Base-by-base conservation (phyloP, 306 rosid genomes). In the Vicia sativa region DNA sequence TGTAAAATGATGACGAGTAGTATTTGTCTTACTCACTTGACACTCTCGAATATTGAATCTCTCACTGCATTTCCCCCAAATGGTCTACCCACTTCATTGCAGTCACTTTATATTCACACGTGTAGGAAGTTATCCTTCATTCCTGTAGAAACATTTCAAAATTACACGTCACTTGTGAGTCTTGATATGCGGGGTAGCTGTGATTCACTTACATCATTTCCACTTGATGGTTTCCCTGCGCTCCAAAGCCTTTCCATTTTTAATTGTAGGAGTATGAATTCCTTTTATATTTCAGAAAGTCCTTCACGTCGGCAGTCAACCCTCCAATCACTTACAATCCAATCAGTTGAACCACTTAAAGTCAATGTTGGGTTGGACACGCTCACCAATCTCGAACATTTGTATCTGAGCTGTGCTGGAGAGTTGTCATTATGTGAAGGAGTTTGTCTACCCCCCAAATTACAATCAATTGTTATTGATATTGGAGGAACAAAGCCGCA, bases 71-170 rank as follows among this genome's bases (percentile, higher is more conserved):
- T 25, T 25, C 28, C 28, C 28, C 1, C 28, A 25, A 25, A 25
- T 25, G 28, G 28, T 25, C 28, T 25, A 3, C 28, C 28, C 28
- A 25, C 28, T 25, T 25, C 28, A 25, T 25, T 25, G 28, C 23
- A 44, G 5, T 62, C 68, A 35, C 68, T 42, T 43, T 3, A 0
- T 7, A 44, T 64, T 28, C 0, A 5, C 4, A 2, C 0, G 9
- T 64, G 69, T 28, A 5, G 6, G 39, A 64, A 64, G 25, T 64
- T 44, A 35, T 28, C 4, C 38, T 68, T 68, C 62, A 31, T 37
- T 3, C 39, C 63, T 19, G 0, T 37, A 13, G 39, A 68, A 14
- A 68, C 62, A 0, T 68, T 62, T 62, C 13, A 6, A 25, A 37
- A 12, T 50, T 52, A 67, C 62, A 52, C 62, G 7, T 67, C 38